Evolutionary conservation across 345 rosid species (phyloP).

Genomic region (Eutrema japonicum): DNA sequence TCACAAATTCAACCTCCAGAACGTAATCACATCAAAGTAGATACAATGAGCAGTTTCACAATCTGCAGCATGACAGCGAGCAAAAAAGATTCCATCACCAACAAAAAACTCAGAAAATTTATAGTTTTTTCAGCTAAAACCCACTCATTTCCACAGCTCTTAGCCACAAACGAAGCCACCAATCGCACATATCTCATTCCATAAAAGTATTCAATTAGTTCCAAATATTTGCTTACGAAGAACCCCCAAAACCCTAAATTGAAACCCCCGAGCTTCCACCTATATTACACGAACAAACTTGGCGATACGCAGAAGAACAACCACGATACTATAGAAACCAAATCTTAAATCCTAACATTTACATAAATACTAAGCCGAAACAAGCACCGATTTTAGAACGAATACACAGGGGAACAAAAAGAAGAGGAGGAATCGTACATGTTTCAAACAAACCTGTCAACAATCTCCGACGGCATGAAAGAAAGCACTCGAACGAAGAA

Average conservation of each 20-base stretch:
- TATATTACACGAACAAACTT: background rate
- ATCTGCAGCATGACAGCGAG: conserved; percentile 30
- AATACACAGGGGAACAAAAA: background rate
- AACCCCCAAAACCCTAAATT: conserved; percentile 5
- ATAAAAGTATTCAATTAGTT: background rate
- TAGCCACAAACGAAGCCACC: background rate
- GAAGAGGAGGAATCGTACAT: background rate
- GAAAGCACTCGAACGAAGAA: background rate
- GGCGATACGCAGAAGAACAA: background rate
- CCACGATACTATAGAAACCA: background rate
- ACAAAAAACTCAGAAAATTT: background rate
- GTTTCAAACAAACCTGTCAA: conserved; percentile 46
- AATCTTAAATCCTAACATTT: background rate
- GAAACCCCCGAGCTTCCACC: conserved; percentile 20
- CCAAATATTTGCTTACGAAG: background rate
- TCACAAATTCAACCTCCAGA: conserved; percentile 1
- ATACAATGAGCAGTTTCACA: conserved; percentile 29
- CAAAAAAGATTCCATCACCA: background rate
- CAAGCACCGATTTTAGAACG: background rate
- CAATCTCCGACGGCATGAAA: conserved; percentile 47
- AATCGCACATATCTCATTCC: background rate
- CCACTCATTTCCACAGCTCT: background rate
- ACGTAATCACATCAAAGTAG: conserved; percentile 22
- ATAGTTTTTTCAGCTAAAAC: background rate
- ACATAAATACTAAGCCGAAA: background rate